Evolutionary conservation across 345 rosid species (phyloP).

Genomic region (Salix udensis): DNA sequence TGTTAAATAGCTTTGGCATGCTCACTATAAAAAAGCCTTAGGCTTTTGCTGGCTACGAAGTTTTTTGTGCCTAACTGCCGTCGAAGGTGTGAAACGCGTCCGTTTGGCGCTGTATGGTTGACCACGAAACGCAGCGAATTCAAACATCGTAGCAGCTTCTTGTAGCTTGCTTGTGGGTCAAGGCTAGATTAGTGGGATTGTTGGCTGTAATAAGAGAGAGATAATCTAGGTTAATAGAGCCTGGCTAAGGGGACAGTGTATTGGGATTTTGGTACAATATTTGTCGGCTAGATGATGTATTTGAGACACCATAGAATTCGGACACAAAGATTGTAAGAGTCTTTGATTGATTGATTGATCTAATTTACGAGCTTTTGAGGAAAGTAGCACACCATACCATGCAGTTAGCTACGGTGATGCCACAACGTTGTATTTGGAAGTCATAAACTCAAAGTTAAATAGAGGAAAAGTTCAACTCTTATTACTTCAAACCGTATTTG

Average conservation of each 20-base stretch:
- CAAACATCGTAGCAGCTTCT: conserved; percentile 4
- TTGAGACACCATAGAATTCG: neutral
- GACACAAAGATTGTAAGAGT: neutral
- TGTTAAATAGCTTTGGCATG: neutral
- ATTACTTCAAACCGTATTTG: too few species aligned
- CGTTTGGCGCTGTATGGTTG: conserved; percentile 51
- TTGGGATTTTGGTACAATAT: neutral
- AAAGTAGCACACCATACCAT: neutral
- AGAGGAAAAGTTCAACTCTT: too few species aligned
- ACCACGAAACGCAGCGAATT: conserved; percentile 21
- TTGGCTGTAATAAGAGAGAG: neutral
- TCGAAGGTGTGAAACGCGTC: conserved; percentile 28
- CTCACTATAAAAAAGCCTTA: neutral
- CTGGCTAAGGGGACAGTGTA: neutral
- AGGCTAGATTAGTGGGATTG: neutral
- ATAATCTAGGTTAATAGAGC: neutral
- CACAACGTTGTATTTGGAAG: neutral
- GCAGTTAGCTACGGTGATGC: neutral
- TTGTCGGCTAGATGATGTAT: conserved; percentile 4
- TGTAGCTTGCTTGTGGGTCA: neutral
- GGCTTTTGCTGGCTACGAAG: neutral
- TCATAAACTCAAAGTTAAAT: too few species aligned
- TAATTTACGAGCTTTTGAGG: neutral
- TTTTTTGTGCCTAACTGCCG: conserved; percentile 56
- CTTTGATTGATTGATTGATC: too few species aligned